Conservation (phyloP, 2,329 filamentous ascomycete species). For the Westerdykella ornata region DNA sequence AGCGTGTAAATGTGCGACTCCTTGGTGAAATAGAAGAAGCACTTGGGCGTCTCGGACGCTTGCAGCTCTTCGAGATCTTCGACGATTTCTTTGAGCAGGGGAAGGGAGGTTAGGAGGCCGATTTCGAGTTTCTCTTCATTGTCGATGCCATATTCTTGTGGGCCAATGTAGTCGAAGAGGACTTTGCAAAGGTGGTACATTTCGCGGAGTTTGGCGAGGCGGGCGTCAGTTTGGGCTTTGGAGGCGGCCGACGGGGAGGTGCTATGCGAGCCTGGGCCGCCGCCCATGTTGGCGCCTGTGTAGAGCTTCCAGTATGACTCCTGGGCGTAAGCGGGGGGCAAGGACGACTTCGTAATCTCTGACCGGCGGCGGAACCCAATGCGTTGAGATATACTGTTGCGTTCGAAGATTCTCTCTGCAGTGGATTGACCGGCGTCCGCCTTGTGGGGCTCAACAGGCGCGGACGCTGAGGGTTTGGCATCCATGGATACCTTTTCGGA, state of each 20-base stretch:
- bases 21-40: conserved; percentile 98
- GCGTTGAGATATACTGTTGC: conserved; percentile 39
- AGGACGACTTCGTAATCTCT: conserved; percentile 28
- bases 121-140: conserved; percentile 98
- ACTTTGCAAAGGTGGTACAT: conserved; percentile 91
- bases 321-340: conserved; percentile 34
- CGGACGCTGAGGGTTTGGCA: conserved; percentile 19
- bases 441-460: conserved; percentile 26
- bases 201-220: conserved; percentile 83
- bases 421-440: conserved; percentile 25
- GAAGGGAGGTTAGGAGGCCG: conserved; percentile 85
- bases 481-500: conserved; percentile 27
- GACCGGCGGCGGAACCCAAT: conserved; percentile 51
- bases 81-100: conserved; percentile 92
- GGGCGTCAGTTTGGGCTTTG: conserved; percentile 73
- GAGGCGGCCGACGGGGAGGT: conserved; percentile 33
- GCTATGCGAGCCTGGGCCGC: not conserved
- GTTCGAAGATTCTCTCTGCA: conserved; percentile 29
- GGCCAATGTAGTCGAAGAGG: conserved; percentile 95
- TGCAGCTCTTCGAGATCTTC: conserved; percentile 96
- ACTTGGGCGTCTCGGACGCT: conserved; percentile 86
- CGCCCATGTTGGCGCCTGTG: conserved; percentile 56
- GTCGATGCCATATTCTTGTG: conserved; percentile 95
- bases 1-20: conserved; percentile 98
- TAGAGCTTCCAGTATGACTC: conserved; percentile 85